phyloP scores from a whole-genome alignment of 371 early-diverging fungal species.

The Capillidium heterosporum region DNA sequence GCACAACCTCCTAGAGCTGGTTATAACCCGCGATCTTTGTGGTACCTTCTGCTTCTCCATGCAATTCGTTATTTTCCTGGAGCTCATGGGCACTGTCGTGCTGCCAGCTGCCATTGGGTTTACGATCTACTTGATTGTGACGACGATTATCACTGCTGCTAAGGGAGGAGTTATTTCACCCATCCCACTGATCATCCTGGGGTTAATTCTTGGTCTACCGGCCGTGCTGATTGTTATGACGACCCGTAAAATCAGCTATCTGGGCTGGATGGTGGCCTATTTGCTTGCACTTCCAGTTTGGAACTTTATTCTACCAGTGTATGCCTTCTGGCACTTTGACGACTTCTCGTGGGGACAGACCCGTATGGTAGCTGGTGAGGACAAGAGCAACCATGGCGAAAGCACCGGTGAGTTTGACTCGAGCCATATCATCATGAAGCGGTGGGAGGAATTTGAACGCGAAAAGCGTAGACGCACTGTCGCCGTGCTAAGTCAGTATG shows the following conservation, averaged over 20 bases:
- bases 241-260: constrained; percentile 56
- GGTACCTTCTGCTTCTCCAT: constrained; percentile 78
- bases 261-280: constrained; percentile 60
- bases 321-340: constrained; percentile 94
- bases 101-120: constrained; percentile 64
- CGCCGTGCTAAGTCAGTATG: background rate
- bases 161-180: constrained; percentile 4
- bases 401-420: constrained; percentile 35
- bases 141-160: constrained; percentile 5
- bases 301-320: constrained; percentile 84
- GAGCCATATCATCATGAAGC: constrained; percentile 36
- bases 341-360: constrained; percentile 96
- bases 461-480: constrained; percentile 11
- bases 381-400: constrained; percentile 16
- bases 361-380: constrained; percentile 57
- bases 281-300: constrained; percentile 76
- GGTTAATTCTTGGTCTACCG: constrained; percentile 54
- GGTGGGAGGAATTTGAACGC: constrained; percentile 42
- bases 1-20: constrained; percentile 81
- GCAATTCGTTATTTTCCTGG: constrained; percentile 71
- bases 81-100: constrained; percentile 65
- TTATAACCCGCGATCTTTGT: constrained; percentile 66
- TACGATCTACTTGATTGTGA: constrained; percentile 17
- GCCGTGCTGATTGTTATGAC: constrained; percentile 75
- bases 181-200: constrained; percentile 39